phyloP scores from a whole-genome alignment of 768 basidiomycete species.

The Serendipita sp. region DNA sequence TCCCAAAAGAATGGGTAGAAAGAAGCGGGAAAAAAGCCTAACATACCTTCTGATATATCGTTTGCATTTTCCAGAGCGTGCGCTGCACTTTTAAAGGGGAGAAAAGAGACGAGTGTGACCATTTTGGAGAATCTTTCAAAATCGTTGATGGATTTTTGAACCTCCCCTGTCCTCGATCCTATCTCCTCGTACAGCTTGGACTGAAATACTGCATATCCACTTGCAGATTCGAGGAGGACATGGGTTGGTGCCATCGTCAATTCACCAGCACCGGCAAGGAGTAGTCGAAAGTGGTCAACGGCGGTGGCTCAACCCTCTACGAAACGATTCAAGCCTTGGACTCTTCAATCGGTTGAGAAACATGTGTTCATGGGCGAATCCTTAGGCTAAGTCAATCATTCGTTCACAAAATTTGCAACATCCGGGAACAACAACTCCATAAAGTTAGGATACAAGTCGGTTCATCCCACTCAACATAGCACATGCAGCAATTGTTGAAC shows the following conservation, averaged over 20 bases:
- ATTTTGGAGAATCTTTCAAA: constrained; percentile 82
- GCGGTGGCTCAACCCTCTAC: too few relatives aligned
- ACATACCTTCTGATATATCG: constrained; percentile 85
- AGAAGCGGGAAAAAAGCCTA: not conserved
- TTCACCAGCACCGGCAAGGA: constrained; percentile 44
- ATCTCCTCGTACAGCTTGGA: constrained; percentile 78
- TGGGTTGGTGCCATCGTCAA: constrained; percentile 66
- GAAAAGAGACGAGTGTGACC: constrained; percentile 59
- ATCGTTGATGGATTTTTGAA: constrained; percentile 79
- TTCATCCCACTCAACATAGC: too few relatives aligned
- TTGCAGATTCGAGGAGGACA: constrained; percentile 83
- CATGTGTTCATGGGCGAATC: too few relatives aligned
- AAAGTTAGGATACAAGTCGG: too few relatives aligned
- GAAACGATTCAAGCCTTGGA: too few relatives aligned
- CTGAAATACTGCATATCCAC: constrained; percentile 87
- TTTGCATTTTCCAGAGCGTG: constrained; percentile 92
- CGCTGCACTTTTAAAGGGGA: constrained; percentile 81
- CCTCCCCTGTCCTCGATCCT: constrained; percentile 56
- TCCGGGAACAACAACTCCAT: too few relatives aligned
- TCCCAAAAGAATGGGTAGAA: too few relatives aligned
- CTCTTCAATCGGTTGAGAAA: too few relatives aligned
- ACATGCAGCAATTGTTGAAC: too few relatives aligned
- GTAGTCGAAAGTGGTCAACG: not conserved
- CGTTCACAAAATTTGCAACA: too few relatives aligned
- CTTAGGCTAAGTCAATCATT: too few relatives aligned